Evolutionary conservation across 2,329 filamentous ascomycete species (phyloP), one percentile per base, ranked within the genome.

Genomic region (Elsinoe perseae): DNA sequence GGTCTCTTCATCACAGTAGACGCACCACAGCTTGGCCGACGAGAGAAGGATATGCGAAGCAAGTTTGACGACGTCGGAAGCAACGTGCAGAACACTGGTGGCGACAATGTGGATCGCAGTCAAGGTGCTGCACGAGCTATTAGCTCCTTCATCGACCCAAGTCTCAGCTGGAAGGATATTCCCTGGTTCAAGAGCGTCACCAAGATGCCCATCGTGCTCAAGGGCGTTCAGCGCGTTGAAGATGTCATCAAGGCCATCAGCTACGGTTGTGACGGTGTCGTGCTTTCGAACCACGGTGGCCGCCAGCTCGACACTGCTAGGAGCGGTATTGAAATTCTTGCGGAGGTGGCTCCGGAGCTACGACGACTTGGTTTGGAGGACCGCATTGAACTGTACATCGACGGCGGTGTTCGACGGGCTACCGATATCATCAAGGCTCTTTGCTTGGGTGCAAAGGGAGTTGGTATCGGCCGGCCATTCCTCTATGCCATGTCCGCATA

Each of bases 1-100:
- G 93, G 86, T 8, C 83, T 98, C 16, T 98, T 98, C 78, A 96
- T 98, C 75, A 98, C 93, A 2, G 93, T 98, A 56, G 93, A 98
- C 70, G 93, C 93, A 54, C 93, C 93, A 4, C 92, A 97, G 72
- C 84, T 98, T 20, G 93, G 93, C 40, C 84, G 93, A 36, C 81
- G 93, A 63, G 93, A 98, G 72, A 98, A 97, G 76, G 93, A 97
- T 70, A 97, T 97, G 93, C 87, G 93, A 36, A 82, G 81, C 62
- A 97, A 97, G 72, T 71, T 71, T 62, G 64, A 62, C 18, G 92
- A 95, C 64, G 80, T 81, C 12, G 92, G 91, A 7, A 87, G 86
- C 25, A 87, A 84, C 66, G 89, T 97, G 12, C 93, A 97, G 72
- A 73, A 72, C 57, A 76, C 75, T 10, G 74, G 73, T 44, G 88